Percentiles rank a stretch among this genome's conserved stretches.
Evolutionary conservation across 192 early-diverging fungal species (phyloP).

Genomic region (Mortierella claussenii): DNA sequence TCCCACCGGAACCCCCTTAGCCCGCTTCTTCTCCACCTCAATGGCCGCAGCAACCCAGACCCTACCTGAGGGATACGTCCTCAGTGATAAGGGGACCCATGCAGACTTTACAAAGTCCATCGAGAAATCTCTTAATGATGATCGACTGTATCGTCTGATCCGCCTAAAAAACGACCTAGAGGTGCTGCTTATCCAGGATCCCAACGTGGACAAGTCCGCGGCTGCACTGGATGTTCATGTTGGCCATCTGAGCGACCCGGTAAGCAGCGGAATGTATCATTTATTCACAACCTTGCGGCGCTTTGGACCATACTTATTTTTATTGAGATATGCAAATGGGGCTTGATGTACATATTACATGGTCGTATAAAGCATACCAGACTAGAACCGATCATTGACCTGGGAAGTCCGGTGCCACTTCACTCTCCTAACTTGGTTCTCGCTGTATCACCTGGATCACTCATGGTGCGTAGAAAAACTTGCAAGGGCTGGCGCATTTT

Average conservation of each 20-base stretch:
- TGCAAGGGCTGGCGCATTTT: constrained; percentile 87
- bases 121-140: constrained; percentile 68
- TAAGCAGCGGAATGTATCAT: constrained; percentile 38
- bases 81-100: constrained; percentile 31
- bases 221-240: constrained; percentile 87
- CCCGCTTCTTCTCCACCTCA: not conserved
- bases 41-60: constrained; percentile 15
- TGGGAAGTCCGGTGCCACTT: not conserved
- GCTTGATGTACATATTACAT: no score
- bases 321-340: no score
- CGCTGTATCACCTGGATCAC: not conserved
- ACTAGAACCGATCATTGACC: not conserved
- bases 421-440: not conserved
- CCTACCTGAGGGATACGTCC: constrained; percentile 40
- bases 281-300: not conserved
- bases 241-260: constrained; percentile 81
- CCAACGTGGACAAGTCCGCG: constrained; percentile 78
- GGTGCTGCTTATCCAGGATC: constrained; percentile 77
- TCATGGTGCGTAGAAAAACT: constrained; percentile 59
- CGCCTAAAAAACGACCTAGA: constrained; percentile 71
- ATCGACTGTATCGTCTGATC: constrained; percentile 70
- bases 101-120: constrained; percentile 55
- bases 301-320: no score
- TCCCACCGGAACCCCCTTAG: not conserved
- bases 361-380: no score